phyloP scores from a whole-genome alignment of 2,329 filamentous ascomycete genomes.

The Aspergillus ruber region DNA sequence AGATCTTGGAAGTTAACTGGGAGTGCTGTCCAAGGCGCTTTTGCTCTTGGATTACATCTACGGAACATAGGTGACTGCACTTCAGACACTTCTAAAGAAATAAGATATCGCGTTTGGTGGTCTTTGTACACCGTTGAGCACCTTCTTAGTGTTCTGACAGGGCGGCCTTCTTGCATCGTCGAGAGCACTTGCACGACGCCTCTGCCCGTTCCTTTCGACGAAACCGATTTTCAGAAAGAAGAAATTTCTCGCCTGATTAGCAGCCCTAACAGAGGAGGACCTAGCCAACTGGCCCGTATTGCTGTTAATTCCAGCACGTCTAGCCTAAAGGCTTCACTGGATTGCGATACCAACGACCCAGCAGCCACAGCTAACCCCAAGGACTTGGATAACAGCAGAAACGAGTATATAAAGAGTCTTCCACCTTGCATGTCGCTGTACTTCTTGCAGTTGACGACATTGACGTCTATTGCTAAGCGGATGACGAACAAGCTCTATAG shows the following conservation, averaged over 20 bases:
- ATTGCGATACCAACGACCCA: constrained; percentile 14
- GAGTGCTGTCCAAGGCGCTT: constrained; percentile 34
- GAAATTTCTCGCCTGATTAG: constrained; percentile 23
- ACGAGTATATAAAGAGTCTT: constrained; percentile 31
- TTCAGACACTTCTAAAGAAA: constrained; percentile 37
- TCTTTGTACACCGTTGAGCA: constrained; percentile 39
- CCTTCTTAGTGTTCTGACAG: constrained; percentile 38
- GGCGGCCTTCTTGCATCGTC: constrained; percentile 38
- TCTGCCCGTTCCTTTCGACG: constrained; percentile 36
- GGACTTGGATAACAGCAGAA: constrained; percentile 15
- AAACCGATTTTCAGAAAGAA: constrained; percentile 33
- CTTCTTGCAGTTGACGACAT: constrained; percentile 33
- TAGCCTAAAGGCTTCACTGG: constrained; percentile 14
- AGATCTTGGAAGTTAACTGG: constrained; percentile 40
- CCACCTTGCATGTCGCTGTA: constrained; percentile 35
- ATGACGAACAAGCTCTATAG: constrained; percentile 36
- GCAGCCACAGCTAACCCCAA: constrained; percentile 5
- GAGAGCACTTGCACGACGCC: constrained; percentile 38
- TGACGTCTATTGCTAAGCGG: constrained; percentile 32
- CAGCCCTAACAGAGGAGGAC: constrained; percentile 14
- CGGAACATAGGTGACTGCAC: constrained; percentile 32
- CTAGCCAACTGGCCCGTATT: constrained; percentile 15
- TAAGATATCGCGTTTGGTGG: constrained; percentile 42
- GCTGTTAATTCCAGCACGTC: constrained; percentile 15
- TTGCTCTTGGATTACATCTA: constrained; percentile 38